Evolutionary conservation across 768 basidiomycete species (phyloP), one percentile per base, ranked within the genome.

Genomic region (Melanogaster broomeanus): DNA sequence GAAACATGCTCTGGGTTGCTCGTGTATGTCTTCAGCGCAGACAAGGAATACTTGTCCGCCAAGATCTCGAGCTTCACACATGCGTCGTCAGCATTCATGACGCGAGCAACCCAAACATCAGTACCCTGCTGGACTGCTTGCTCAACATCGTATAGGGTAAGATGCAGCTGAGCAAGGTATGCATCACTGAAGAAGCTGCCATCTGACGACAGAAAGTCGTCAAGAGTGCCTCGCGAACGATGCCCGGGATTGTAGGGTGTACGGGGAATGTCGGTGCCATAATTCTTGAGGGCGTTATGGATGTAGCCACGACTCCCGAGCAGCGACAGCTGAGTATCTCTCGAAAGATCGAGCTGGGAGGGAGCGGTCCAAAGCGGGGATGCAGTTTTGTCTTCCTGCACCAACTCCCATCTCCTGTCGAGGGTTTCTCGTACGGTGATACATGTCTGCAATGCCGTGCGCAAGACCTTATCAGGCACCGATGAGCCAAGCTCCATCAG

Each of bases 1-100:
- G 78, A 80, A 4, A 65, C 33, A 27, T 66, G 57, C 43, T 79
- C 77, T 2, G 77, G 72, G 27, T 69, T 75, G 11, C 53, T 53
- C 10, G 45, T 33, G 40, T 76, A 77, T 2, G 46, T 48, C 0
- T 9, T 18, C 28, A 37, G 22, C 0, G 77, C 70, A 0, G 62
- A 39, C 1, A 52, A 54, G 1, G 62, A 61, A 38, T 77, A 73
- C 4, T 52, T 40, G n/a, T 44, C 45, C 10, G 65, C 66, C 30
- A 65, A 66, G 0, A 57, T 39, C 48, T 61, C 66, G 11, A 67
- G 52, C 8, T 47, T 30, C 6, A 42, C 31, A 2, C 66, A 67
- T 4, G 61, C 63, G 11, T 45, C 16, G n/a, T 57, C 44, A 0
- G 15, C 35, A 6, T 46, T 5, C 0, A 11, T 27, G 31, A 62